Percentiles rank a stretch among this genome's conserved stretches.
Evolutionary conservation across 345 rosid genomes (phyloP).

Genomic region (Bretschneidera sinensis): DNA sequence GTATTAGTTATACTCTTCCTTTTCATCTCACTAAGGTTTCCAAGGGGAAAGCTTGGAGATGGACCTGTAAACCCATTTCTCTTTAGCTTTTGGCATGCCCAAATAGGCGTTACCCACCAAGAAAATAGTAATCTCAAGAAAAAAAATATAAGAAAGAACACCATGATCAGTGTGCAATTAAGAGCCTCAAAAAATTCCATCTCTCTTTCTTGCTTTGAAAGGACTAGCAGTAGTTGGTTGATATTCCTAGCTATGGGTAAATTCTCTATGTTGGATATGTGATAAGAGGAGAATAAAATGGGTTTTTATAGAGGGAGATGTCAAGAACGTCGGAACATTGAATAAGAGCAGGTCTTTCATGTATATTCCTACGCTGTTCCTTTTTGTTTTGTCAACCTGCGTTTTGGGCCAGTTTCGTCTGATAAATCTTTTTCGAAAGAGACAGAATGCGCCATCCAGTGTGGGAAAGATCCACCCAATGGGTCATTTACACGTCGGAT

Average conservation of each 20-base stretch:
- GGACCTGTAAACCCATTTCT: slow-evolving; percentile 76
- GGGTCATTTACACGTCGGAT: too few relatives aligned
- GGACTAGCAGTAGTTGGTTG: too few relatives aligned
- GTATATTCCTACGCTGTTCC: too few relatives aligned
- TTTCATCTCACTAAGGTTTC: slow-evolving; percentile 66
- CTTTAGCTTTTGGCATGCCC: slow-evolving; percentile 46
- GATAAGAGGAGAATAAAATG: neutral
- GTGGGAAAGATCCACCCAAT: too few relatives aligned
- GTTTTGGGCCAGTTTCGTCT: too few relatives aligned
- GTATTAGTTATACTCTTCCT: slow-evolving; percentile 21
- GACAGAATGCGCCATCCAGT: too few relatives aligned
- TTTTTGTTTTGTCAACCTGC: too few relatives aligned
- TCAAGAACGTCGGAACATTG: slow-evolving; percentile 24
- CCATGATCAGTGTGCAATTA: slow-evolving; percentile 2
- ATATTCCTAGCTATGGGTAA: slow-evolving; percentile 5
- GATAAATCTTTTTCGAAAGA: too few relatives aligned
- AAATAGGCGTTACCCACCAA: slow-evolving; percentile 61
- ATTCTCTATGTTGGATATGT: neutral
- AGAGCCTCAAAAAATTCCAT: slow-evolving; percentile 24
- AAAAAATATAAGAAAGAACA: slow-evolving; percentile 23
- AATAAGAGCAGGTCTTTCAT: too few relatives aligned
- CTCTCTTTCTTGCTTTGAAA: too few relatives aligned
- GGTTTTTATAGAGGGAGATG: slow-evolving; percentile 36
- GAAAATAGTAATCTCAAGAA: slow-evolving; percentile 37
- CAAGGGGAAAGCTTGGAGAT: slow-evolving; percentile 70